phyloP scores from a whole-genome alignment of 768 basidiomycete species.

The Leccinum uliginosum region DNA sequence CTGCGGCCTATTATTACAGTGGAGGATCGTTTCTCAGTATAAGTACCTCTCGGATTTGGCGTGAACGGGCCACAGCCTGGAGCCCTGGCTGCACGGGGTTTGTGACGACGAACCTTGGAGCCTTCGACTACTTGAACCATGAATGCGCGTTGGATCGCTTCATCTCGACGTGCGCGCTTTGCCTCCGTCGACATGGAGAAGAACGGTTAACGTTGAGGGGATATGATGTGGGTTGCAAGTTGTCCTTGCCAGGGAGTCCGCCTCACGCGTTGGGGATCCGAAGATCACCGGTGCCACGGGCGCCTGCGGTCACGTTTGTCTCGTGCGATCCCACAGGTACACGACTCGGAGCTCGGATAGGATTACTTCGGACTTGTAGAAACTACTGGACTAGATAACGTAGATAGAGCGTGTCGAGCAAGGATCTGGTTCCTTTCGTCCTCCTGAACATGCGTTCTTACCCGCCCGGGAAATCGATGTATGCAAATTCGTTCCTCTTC shows the following conservation, averaged over 20 bases:
- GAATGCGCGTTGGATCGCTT: conserved; percentile 57
- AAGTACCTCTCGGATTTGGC: background rate
- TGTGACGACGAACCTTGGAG: conserved; percentile 43
- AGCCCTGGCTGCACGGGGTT: too few species aligned
- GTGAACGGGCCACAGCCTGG: background rate
- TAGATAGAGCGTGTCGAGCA: background rate
- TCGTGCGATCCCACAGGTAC: background rate
- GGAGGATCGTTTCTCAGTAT: background rate
- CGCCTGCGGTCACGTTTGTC: background rate
- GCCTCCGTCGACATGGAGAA: conserved; percentile 22
- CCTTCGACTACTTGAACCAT: conserved; percentile 56
- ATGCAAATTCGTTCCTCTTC: conserved; percentile 33
- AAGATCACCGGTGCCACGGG: background rate
- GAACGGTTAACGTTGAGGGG: background rate
- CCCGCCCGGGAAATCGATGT: conserved; percentile 22
- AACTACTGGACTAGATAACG: background rate
- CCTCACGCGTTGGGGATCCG: background rate
- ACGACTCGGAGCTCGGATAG: background rate
- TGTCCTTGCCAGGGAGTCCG: background rate
- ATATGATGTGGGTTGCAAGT: background rate
- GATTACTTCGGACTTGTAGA: too few species aligned
- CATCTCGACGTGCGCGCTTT: conserved; percentile 39
- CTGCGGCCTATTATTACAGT: conserved; percentile 42
- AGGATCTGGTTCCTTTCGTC: background rate
- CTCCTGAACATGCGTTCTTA: background rate